Conservation (phyloP, 768 basidiomycete species). For the Hirschioporus abietinus region DNA sequence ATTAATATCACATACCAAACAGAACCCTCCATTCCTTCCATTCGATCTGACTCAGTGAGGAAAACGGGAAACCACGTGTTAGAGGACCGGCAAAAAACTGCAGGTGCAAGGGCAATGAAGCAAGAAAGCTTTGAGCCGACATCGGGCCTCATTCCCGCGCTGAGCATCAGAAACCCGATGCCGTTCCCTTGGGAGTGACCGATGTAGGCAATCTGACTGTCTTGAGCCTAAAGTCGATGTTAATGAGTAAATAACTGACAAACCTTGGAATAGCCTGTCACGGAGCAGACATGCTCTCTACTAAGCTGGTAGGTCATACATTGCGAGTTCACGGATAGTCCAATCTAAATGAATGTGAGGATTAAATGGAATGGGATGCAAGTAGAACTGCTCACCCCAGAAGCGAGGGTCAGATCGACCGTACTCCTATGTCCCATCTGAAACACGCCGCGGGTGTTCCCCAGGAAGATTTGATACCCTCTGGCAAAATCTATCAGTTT, state of each 20-base stretch:
- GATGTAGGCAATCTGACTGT: constrained; percentile 36
- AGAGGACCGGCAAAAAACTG: constrained; percentile 44
- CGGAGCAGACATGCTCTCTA: constrained; percentile 37
- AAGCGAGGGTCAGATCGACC: constrained; percentile 38
- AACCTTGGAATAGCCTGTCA: constrained; percentile 40
- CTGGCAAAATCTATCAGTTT: constrained; percentile 5
- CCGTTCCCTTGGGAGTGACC: constrained; percentile 50
- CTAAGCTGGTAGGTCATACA: constrained; percentile 45
- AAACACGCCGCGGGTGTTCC: constrained; percentile 41
- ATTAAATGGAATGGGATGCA: not conserved
- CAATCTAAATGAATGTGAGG: constrained; percentile 27
- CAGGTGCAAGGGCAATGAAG: constrained; percentile 44
- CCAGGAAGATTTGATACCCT: constrained; percentile 36
- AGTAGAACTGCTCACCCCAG: constrained; percentile 31
- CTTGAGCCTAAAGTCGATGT: not conserved
- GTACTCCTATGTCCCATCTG: constrained; percentile 40
- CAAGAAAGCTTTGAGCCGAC: constrained; percentile 35
- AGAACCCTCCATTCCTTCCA: constrained; percentile 39
- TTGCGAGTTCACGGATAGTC: constrained; percentile 44
- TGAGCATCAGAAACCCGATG: constrained; percentile 40
- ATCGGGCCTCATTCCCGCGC: constrained; percentile 40
- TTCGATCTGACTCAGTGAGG: constrained; percentile 34
- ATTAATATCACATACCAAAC: constrained; percentile 34
- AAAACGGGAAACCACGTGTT: constrained; percentile 42
- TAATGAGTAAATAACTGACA: too few relatives aligned